Percentiles rank a stretch among this genome's conserved stretches.
phyloP scores from a whole-genome alignment of 116 monocot genomes.

The Zostera marina region DNA sequence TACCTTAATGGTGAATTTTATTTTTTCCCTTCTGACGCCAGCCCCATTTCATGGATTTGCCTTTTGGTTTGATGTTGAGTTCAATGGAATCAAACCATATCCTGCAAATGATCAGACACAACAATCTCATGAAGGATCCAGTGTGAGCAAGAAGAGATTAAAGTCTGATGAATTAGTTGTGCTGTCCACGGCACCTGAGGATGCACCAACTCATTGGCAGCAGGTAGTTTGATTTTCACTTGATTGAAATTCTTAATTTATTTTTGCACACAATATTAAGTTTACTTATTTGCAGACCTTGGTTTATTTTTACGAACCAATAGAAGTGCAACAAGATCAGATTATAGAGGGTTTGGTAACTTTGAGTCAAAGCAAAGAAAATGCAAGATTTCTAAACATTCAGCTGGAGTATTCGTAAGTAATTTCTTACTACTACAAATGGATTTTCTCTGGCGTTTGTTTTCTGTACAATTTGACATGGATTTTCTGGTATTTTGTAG shows the following conservation, averaged over 20 bases:
- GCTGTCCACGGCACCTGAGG: constrained; percentile 89
- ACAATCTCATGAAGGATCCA: constrained; percentile 11
- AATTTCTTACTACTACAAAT: not conserved
- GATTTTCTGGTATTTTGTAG: constrained; percentile 13
- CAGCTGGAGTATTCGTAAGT: constrained; percentile 74
- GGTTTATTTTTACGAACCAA: constrained; percentile 78
- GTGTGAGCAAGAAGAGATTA: constrained; percentile 26
- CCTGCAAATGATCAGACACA: constrained; percentile 15
- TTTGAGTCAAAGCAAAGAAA: constrained; percentile 72
- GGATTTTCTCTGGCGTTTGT: too few relatives aligned
- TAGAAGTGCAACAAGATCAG: constrained; percentile 75
- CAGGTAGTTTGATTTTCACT: constrained; percentile 28
- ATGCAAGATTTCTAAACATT: constrained; percentile 71
- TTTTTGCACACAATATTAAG: not conserved
- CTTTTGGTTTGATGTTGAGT: constrained; percentile 93
- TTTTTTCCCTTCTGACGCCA: constrained; percentile 10
- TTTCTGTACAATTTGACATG: too few relatives aligned
- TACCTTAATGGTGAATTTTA: not conserved
- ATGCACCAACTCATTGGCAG: constrained; percentile 91
- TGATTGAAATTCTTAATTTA: not conserved
- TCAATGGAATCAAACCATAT: constrained; percentile 44
- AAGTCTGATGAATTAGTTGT: constrained; percentile 53
- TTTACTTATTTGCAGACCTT: constrained; percentile 43
- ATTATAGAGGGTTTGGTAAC: constrained; percentile 74
- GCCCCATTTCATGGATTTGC: constrained; percentile 93